Evolutionary conservation across 257 asterid species (phyloP), one percentile per base, ranked within the genome.

Genomic region (Fraxinus anomala): DNA sequence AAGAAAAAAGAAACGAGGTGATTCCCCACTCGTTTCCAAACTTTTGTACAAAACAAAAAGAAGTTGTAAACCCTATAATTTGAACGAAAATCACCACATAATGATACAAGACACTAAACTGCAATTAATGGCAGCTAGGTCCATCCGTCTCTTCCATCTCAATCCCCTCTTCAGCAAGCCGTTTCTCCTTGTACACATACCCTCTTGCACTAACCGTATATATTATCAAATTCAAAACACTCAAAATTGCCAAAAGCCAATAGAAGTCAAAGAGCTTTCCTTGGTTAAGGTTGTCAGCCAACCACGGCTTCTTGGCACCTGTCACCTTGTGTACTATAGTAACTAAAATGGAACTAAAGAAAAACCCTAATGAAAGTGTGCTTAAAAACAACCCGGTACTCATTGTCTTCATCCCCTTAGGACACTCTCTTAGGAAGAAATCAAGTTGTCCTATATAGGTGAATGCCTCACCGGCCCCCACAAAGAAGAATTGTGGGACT

Each of bases 401-500:
- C 86, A 89, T 87, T 0, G 92, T 83, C 36, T 89, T 89, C 92
- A 89, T 89, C 49, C 89, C 88, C 68, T 87, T 87, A 0, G 92
- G 92, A 5, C 89, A 87, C 3, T 89, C 89, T 1, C 82, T 79
- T 1, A 87, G 26, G 73, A 89, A 89, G 69, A 89, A 89, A 80
- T 89, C 92, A 17, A 89, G 82, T 40, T 89, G 92, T 5, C 92
- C 92, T 0, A 84, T 83, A 21, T 89, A 89, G 0, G 84, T 87
- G 13, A 89, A 89, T 0, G 92, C 92, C 76, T 89, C 92, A 0
- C 91, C 92, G 0, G 88, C 83, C 2, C 92, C 92, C 0, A 87
- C 86, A 0, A 82, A 28, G 12, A 86, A 34, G 51, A 89, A 87
- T 44, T 89, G 92, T 4, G 92, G 92, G 0, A 85, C 44, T 24